Evolutionary conservation across 176 grass and related monocot species (phyloP).

Genomic region (Triticum aestivum): DNA sequence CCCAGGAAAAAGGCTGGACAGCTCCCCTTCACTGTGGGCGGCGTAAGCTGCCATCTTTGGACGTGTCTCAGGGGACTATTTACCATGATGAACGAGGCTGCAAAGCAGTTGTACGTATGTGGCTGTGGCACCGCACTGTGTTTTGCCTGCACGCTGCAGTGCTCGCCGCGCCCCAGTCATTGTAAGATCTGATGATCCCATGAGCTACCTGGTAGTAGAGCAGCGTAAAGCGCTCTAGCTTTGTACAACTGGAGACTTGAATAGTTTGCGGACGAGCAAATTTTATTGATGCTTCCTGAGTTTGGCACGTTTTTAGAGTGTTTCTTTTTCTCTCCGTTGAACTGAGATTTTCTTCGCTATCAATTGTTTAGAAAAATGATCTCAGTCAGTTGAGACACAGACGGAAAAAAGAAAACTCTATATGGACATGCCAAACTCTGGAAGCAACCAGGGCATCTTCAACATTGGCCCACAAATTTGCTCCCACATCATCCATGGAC

Average conservation of each 20-base stretch:
- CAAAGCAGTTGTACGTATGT: conserved; percentile 32
- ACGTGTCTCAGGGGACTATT: conserved; percentile 34
- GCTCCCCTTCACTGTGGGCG: conserved; percentile 21
- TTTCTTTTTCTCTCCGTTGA: no score
- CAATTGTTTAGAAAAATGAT: no score
- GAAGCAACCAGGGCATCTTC: no score
- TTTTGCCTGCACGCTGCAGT: conserved; percentile 9
- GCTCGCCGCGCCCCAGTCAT: conserved; percentile 20
- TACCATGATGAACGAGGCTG: conserved; percentile 36
- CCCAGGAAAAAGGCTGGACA: not conserved
- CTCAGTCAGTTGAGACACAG: no score
- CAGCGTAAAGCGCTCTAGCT: conserved; percentile 17
- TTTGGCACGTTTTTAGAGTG: not conserved
- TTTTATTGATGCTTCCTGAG: not conserved
- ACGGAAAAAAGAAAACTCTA: no score
- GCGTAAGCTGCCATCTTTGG: conserved; percentile 20
- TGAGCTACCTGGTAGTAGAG: conserved; percentile 16
- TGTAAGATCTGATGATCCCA: not conserved
- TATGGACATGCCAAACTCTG: no score
- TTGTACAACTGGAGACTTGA: not conserved
- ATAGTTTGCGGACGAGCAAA: not conserved
- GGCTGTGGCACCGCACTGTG: conserved; percentile 1
- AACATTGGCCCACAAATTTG: no score
- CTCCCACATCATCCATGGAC: no score
- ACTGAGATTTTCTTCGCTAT: no score